phyloP scores from a whole-genome alignment of 768 basidiomycete genomes.

The Aureoboletus auriporus region DNA sequence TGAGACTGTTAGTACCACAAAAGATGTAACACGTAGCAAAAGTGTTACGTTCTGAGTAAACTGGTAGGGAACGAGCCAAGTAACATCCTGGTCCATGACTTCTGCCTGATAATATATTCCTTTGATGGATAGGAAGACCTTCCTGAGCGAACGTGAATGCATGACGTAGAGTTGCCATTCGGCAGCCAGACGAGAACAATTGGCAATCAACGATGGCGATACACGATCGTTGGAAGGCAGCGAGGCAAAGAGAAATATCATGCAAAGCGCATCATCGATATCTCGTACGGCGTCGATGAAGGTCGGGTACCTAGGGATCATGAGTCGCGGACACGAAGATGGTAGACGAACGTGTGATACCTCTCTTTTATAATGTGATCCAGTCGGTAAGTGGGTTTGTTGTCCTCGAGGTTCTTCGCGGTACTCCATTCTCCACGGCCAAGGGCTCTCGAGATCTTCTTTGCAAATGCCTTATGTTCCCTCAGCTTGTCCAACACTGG shows the following conservation, averaged over 20 bases:
- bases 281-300: slow-evolving; percentile 95
- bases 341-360: slow-evolving; percentile 38
- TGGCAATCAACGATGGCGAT: slow-evolving; percentile 79
- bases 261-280: slow-evolving; percentile 95
- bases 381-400: slow-evolving; percentile 84
- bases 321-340: slow-evolving; percentile 1
- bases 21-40: slow-evolving; percentile 1
- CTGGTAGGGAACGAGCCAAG: slow-evolving; percentile 96
- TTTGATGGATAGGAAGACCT: slow-evolving; percentile 95
- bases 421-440: slow-evolving; percentile 93
- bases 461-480: slow-evolving; percentile 98
- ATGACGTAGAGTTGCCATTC: slow-evolving; percentile 98
- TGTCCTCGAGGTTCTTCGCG: slow-evolving; percentile 91
- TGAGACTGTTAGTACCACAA: slow-evolving; percentile 6
- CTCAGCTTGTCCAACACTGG: slow-evolving; percentile 89
- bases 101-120: slow-evolving; percentile 98
- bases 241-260: slow-evolving; percentile 89
- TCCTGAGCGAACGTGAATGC: slow-evolving; percentile 78
- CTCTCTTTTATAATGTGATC: slow-evolving; percentile 98
- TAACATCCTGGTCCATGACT: slow-evolving; percentile 86
- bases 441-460: slow-evolving; percentile 89
- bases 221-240: slow-evolving; percentile 84
- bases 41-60: slow-evolving; percentile 86
- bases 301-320: slow-evolving; percentile 77
- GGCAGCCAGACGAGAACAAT: slow-evolving; percentile 83